These are phyloP conservation scores for Rhododendron mucronatum DNA, from an alignment of 148 eudicot genomes.

Conservation along the genomic window DNA sequence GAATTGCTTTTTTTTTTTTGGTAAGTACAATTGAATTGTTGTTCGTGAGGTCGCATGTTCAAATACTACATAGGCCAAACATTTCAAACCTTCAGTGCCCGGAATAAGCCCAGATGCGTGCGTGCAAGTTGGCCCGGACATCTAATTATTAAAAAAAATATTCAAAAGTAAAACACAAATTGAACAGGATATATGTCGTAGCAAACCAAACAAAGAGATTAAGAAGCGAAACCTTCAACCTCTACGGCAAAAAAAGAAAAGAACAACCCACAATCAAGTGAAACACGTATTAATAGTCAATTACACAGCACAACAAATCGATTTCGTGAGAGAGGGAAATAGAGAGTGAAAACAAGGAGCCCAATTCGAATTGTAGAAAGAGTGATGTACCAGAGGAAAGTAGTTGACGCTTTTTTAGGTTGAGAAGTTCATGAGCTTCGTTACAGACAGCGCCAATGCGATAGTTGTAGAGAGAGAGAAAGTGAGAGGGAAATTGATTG, in stretches of 20 bases:
- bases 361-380: not conserved
- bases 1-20: too few species aligned
- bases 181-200: not conserved
- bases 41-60: too few species aligned
- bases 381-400: not conserved
- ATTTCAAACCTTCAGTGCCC: too few species aligned
- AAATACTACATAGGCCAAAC: too few species aligned
- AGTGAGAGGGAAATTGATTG: not conserved
- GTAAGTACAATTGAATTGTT: too few species aligned
- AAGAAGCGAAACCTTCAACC: not conserved
- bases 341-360: not conserved
- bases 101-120: too few species aligned
- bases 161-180: not conserved
- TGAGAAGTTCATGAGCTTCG: not conserved
- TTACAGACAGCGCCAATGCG: not conserved
- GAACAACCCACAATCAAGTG: not conserved
- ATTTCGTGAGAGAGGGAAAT: not conserved
- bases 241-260: not conserved
- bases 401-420: not conserved
- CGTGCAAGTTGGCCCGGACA: too few species aligned
- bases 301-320: not conserved
- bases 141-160: not conserved
- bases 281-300: not conserved
- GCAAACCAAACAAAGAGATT: not conserved
- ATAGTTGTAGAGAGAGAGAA: not conserved